Conservation (phyloP, 768 basidiomycete genomes). For the Rhizopogon vesiculosus region DNA sequence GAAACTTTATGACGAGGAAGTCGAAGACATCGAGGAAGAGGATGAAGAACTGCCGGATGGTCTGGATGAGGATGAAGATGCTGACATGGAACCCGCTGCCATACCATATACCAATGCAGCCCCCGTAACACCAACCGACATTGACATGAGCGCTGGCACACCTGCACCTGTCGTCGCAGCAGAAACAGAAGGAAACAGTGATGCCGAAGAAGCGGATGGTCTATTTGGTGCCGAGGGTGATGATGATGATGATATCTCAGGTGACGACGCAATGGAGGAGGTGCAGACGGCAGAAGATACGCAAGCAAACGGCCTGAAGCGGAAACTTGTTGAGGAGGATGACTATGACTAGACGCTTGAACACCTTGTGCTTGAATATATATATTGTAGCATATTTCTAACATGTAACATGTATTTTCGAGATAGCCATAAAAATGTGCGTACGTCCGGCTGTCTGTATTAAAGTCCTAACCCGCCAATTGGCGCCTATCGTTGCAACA, state of each 20-base stretch:
- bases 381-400: slow-evolving; percentile 17
- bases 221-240: slow-evolving; percentile 72
- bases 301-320: slow-evolving; percentile 62
- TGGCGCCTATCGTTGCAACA: slow-evolving; percentile 23
- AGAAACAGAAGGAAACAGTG: slow-evolving; percentile 61
- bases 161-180: slow-evolving; percentile 28
- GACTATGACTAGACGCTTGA: slow-evolving; percentile 61
- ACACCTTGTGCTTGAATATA: not conserved
- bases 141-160: slow-evolving; percentile 53
- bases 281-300: slow-evolving; percentile 48
- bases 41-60: slow-evolving; percentile 32
- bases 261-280: slow-evolving; percentile 74
- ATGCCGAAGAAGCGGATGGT: slow-evolving; percentile 71
- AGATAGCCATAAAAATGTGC: not conserved
- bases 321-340: slow-evolving; percentile 82
- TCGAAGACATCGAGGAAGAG: slow-evolving; percentile 67
- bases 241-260: slow-evolving; percentile 43
- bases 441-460: not conserved
- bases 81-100: slow-evolving; percentile 66
- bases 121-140: slow-evolving; percentile 53
- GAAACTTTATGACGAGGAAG: slow-evolving; percentile 73
- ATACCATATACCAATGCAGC: slow-evolving; percentile 34
- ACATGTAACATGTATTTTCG: slow-evolving; percentile 17
- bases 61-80: slow-evolving; percentile 59
- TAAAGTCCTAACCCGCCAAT: not conserved